A percentile compares a stretch with the other conserved stretches of the same genome.
Conservation (phyloP, 108 stramenopile species). For the Epipyxis sp. region DNA sequence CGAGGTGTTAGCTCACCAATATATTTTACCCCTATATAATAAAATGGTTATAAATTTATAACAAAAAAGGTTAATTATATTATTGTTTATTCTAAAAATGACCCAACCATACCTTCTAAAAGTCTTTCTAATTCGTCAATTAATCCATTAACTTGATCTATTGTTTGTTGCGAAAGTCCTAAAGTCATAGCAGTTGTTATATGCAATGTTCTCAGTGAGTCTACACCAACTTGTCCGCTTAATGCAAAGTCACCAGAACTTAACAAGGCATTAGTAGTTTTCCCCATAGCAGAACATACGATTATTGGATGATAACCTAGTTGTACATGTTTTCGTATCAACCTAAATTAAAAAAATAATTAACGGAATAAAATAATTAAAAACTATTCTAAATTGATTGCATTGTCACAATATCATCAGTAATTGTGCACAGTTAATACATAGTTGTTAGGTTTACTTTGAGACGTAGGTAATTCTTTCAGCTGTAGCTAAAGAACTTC, state of each 20-base stretch:
- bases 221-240: constrained; percentile 77
- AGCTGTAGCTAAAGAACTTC: constrained; percentile 75
- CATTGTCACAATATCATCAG: too few relatives aligned
- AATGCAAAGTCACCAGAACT: constrained; percentile 85
- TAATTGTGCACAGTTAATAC: too few relatives aligned
- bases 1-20: constrained; percentile 83
- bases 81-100: background rate
- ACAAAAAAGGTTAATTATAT: background rate
- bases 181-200: constrained; percentile 67
- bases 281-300: constrained; percentile 95
- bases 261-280: constrained; percentile 85
- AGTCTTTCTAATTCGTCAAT: background rate
- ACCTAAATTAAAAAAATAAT: too few relatives aligned
- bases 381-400: too few relatives aligned
- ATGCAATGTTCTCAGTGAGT: constrained; percentile 82
- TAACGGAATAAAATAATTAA: too few relatives aligned
- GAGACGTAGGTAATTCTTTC: constrained; percentile 83
- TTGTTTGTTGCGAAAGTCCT: background rate
- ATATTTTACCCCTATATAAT: constrained; percentile 36
- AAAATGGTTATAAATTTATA: too few relatives aligned
- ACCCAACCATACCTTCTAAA: background rate
- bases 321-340: constrained; percentile 77
- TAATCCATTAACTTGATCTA: background rate
- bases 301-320: constrained; percentile 56
- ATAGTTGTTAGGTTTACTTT: constrained; percentile 6